These are phyloP conservation scores for Zalaria sp. DNA, from an alignment of 2,329 filamentous ascomycete genomes.

Conservation along the genomic window DNA sequence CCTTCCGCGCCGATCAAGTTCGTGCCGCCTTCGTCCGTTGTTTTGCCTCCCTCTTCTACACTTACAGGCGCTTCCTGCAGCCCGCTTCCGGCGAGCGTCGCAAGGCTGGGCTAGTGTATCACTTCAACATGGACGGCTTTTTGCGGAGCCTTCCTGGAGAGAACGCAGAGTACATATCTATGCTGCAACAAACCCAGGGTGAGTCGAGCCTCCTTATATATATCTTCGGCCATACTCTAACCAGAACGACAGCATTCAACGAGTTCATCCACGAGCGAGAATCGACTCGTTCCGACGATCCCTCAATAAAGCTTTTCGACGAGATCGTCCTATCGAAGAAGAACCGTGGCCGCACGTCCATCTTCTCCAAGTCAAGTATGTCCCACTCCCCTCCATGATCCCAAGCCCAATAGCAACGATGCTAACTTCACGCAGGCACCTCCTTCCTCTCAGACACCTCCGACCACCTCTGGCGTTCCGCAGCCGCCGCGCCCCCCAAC, in stretches of 20 bases:
- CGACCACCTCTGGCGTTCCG: slow-evolving; percentile 67
- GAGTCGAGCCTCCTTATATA: slow-evolving; percentile 6
- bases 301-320: slow-evolving; percentile 63
- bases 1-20: slow-evolving; percentile 52
- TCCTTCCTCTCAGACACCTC: slow-evolving; percentile 57
- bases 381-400: slow-evolving; percentile 43
- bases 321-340: slow-evolving; percentile 71
- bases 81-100: slow-evolving; percentile 46
- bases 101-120: slow-evolving; percentile 47
- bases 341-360: slow-evolving; percentile 49
- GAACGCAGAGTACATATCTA: slow-evolving; percentile 48
- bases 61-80: slow-evolving; percentile 49
- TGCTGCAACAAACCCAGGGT: slow-evolving; percentile 52
- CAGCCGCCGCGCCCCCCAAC: slow-evolving; percentile 41
- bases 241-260: slow-evolving; percentile 44
- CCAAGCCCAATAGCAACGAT: not conserved
- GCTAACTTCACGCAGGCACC: slow-evolving; percentile 18
- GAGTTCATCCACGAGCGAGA: slow-evolving; percentile 79
- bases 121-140: slow-evolving; percentile 54
- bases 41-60: slow-evolving; percentile 55
- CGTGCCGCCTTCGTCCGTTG: slow-evolving; percentile 55
- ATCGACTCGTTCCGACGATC: slow-evolving; percentile 45
- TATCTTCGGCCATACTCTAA: not conserved
- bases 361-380: slow-evolving; percentile 45
- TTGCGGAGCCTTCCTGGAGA: slow-evolving; percentile 49